phyloP scores from a whole-genome alignment of 192 early-diverging fungal genomes.

The Backusella morwellensis region DNA sequence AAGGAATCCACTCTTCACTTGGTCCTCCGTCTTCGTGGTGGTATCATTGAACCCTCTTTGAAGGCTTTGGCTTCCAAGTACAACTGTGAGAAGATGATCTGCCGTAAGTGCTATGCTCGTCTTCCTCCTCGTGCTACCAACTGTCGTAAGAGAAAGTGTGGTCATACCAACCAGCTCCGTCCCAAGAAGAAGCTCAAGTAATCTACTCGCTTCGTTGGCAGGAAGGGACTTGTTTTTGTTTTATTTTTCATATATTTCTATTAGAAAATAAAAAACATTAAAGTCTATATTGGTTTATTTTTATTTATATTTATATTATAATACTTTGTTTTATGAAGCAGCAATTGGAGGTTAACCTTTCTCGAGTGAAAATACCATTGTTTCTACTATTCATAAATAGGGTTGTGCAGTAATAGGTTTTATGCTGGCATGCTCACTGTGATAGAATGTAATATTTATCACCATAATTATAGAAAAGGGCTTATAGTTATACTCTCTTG shows the following conservation, averaged over 20 bases:
- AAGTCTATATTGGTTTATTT: neutral
- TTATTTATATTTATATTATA: neutral
- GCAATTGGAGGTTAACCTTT: neutral
- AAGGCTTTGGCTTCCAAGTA: conserved; percentile 98
- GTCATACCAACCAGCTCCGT: conserved; percentile 98
- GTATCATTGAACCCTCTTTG: conserved; percentile 98
- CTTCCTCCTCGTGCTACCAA: conserved; percentile 99
- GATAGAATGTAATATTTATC: too few species aligned
- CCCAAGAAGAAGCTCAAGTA: conserved; percentile 89
- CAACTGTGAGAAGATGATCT: conserved; percentile 99
- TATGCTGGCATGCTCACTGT: neutral
- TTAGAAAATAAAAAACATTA: neutral
- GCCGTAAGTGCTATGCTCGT: conserved; percentile 99
- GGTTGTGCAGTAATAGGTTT: neutral
- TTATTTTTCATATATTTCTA: neutral
- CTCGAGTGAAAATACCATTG: neutral
- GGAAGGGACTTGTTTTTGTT: neutral
- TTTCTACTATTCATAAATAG: neutral
- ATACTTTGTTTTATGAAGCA: neutral
- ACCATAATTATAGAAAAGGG: too few species aligned
- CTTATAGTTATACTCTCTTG: too few species aligned
- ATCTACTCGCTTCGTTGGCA: conserved; percentile 7
- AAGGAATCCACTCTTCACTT: conserved; percentile 99
- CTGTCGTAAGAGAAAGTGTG: conserved; percentile 99
- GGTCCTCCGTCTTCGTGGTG: conserved; percentile 95